Percentiles rank a stretch among this genome's conserved stretches.
Conservation (phyloP, 768 basidiomycete species). For the Tubosaeta brunneosetosa region DNA sequence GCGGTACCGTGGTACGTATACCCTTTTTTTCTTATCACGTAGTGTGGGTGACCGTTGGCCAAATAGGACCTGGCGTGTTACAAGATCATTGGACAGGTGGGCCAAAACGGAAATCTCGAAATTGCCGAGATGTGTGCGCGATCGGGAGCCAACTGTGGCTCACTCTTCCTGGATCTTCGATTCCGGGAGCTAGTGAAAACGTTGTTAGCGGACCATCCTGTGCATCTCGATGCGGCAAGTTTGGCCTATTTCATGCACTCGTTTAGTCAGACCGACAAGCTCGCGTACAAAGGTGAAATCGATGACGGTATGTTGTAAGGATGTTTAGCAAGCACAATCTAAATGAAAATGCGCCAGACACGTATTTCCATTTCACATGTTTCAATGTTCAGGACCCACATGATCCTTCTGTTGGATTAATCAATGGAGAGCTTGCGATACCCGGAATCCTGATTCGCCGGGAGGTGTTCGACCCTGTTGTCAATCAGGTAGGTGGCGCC, state of each 20-base stretch:
- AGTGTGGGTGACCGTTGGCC: conserved; percentile 7
- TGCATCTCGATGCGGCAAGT: conserved; percentile 76
- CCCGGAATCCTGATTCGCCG: conserved; percentile 73
- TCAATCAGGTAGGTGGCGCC: conserved; percentile 53
- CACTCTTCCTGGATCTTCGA: conserved; percentile 81
- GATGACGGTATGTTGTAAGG: conserved; percentile 58
- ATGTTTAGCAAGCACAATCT: conserved; percentile 4
- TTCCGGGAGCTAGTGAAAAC: conserved; percentile 79
- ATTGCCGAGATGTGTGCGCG: conserved; percentile 89
- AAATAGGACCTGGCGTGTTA: conserved; percentile 47
- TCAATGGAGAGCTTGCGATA: conserved; percentile 80
- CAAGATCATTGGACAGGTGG: conserved; percentile 77
- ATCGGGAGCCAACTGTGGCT: conserved; percentile 84
- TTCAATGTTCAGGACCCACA: conserved; percentile 84
- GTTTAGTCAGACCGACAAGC: conserved; percentile 85
- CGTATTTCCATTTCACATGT: conserved; percentile 84
- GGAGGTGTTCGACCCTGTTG: conserved; percentile 87
- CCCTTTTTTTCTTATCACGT: neutral
- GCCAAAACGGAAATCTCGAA: conserved; percentile 74
- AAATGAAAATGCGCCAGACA: conserved; percentile 42
- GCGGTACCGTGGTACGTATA: conserved; percentile 62
- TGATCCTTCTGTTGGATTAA: conserved; percentile 72
- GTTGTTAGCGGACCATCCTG: conserved; percentile 77
- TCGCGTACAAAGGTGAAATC: conserved; percentile 62
- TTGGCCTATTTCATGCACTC: conserved; percentile 86